Conservation (phyloP, 495 filamentous ascomycete genomes). For the Trichoderma parareesei region DNA sequence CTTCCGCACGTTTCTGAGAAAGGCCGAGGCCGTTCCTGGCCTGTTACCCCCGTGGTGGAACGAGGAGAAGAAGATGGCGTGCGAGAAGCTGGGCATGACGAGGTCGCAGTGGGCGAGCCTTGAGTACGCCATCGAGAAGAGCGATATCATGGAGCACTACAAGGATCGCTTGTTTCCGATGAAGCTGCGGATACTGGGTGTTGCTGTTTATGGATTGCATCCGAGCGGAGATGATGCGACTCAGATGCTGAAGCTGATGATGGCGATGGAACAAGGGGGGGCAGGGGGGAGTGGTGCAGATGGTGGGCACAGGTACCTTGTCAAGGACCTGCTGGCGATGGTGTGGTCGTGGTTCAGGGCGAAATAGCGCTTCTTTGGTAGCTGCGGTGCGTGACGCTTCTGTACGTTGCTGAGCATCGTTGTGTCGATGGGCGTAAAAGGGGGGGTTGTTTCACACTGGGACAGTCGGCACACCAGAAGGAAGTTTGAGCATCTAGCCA, state of each 20-base stretch:
- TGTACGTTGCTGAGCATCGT: too few species aligned
- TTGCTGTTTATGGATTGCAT: neutral
- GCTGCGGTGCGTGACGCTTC: too few species aligned
- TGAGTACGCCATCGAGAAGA: neutral
- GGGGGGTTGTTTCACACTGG: too few species aligned
- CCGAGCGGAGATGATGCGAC: neutral
- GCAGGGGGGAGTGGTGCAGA: too few species aligned
- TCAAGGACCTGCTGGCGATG: too few species aligned
- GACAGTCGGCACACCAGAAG: too few species aligned
- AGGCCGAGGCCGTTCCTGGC: neutral
- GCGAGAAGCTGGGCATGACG: conserved; percentile 20
- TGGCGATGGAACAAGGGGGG: neutral
- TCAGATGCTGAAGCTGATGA: neutral
- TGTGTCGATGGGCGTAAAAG: too few species aligned
- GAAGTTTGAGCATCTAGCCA: too few species aligned
- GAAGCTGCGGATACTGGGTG: neutral
- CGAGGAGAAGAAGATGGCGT: conserved; percentile 21
- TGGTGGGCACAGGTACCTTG: too few species aligned
- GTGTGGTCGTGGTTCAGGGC: too few species aligned
- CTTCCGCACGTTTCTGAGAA: conserved; percentile 18
- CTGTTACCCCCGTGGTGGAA: conserved; percentile 40
- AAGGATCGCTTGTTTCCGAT: neutral
- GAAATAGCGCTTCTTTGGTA: too few species aligned
- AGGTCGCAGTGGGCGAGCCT: conserved; percentile 13
- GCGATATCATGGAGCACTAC: neutral